Evolutionary conservation across 257 asterid genomes (phyloP).

Genomic region (Paraleonurus japonicus): DNA sequence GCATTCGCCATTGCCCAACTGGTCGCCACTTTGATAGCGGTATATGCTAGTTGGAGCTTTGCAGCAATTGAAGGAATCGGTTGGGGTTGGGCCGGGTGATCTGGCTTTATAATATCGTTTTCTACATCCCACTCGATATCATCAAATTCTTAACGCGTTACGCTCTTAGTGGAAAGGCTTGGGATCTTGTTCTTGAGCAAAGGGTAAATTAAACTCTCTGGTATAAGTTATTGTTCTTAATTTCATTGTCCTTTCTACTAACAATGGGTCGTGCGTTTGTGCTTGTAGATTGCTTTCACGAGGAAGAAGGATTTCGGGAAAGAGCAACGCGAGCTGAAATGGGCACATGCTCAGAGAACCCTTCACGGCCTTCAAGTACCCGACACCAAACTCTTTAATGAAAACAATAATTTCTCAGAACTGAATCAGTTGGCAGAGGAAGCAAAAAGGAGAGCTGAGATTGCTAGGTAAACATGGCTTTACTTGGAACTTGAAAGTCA

Average conservation of each 20-base stretch:
- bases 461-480: conserved; percentile 60
- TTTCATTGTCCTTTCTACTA: neutral
- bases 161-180: conserved; percentile 89
- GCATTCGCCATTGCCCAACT: conserved; percentile 84
- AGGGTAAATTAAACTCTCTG: conserved; percentile 49
- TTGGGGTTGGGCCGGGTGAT: conserved; percentile 99
- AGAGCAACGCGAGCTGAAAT: conserved; percentile 92
- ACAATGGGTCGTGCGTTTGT: neutral
- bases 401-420: conserved; percentile 69
- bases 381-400: conserved; percentile 78
- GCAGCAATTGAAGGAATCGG: conserved; percentile 98
- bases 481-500: too few relatives aligned
- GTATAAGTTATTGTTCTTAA: neutral
- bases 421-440: conserved; percentile 99
- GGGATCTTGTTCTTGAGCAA: conserved; percentile 96
- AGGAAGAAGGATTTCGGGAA: conserved; percentile 93
- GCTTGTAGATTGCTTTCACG: conserved; percentile 84
- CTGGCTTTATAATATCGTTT: conserved; percentile 84
- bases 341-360: conserved; percentile 99
- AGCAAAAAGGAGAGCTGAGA: conserved; percentile 96
- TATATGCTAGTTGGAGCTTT: conserved; percentile 90
- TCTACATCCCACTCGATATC: conserved; percentile 82
- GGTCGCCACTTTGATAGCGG: conserved; percentile 95
- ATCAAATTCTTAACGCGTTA: conserved; percentile 79
- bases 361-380: conserved; percentile 96